A percentile compares a stretch with the other conserved stretches of the same genome.
These are phyloP conservation scores for Hypsizygus marmoreus DNA, from an alignment of 768 basidiomycete species.

Conservation along the genomic window DNA sequence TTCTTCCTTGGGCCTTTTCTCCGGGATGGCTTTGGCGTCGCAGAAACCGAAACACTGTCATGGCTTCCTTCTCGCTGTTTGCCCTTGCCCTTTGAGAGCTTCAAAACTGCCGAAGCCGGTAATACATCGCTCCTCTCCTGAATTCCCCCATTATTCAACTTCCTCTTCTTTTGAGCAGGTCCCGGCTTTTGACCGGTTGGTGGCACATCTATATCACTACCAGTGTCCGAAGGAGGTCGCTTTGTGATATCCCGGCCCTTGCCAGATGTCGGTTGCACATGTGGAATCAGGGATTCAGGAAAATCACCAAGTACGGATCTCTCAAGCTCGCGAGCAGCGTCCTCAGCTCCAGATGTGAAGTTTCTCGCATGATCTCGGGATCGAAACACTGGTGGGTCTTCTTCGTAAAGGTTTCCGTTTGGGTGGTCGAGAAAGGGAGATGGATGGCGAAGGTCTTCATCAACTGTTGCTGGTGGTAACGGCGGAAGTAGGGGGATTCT, in stretches of 20 bases:
- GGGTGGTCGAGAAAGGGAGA: constrained; percentile 20
- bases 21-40: constrained; percentile 51
- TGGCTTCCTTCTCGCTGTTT: constrained; percentile 60
- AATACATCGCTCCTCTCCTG: constrained; percentile 39
- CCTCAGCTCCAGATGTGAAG: constrained; percentile 45
- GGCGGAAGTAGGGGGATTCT: constrained; percentile 42
- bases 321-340: constrained; percentile 59
- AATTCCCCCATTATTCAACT: constrained; percentile 46
- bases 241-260: constrained; percentile 53
- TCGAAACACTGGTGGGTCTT: constrained; percentile 26
- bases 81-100: constrained; percentile 52
- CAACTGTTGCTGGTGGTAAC: constrained; percentile 29
- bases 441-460: constrained; percentile 29
- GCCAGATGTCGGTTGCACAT: constrained; percentile 30
- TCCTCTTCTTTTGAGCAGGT: constrained; percentile 63
- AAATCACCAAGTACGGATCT: constrained; percentile 51
- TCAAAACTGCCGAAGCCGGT: constrained; percentile 26
- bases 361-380: constrained; percentile 30
- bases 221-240: constrained; percentile 56
- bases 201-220: constrained; percentile 57
- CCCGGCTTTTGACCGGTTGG: constrained; percentile 38
- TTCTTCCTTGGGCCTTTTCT: constrained; percentile 66
- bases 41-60: constrained; percentile 59
- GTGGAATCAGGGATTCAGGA: constrained; percentile 19
- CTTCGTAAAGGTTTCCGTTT: constrained; percentile 34